Base-by-base conservation (phyloP, 2,329 filamentous ascomycete genomes). In the Rasamsonia emersonii region DNA sequence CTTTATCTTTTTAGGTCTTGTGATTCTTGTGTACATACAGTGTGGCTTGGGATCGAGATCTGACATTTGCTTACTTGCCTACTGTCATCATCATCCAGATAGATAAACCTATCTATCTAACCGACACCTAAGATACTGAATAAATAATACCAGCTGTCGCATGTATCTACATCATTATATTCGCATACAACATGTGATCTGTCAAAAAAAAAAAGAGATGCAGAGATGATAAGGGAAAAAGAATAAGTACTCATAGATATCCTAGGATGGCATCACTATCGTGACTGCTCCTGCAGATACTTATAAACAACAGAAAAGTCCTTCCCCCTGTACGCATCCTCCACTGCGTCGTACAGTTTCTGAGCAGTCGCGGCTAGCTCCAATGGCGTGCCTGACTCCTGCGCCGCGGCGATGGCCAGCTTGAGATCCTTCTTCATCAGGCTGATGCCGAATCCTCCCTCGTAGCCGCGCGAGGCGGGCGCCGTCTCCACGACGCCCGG, bases 291-390 rank as follows among this genome's bases (percentile, higher is more conserved):
- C 41, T 51, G 47, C 24, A 86, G 49, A 62, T 79, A 84, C 46
- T 79, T 70, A 56, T 88, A 91, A 6, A 91, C 76, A 5, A 89
- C 81, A 0, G 81, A 86, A 56, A 91, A 91, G 53, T 91, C 84
- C 37, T 79, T 73, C 1, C 81, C 80, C 41, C 73, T 72, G 33
- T 83, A 73, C 29, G 68, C 64, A 43, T 70, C 59, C 51, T 79
- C 77, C 0, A 79, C 77, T 17, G 65, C 63, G 41, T 77, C 75
- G 47, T 91, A 91, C 5, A 89, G 73, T 28, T 72, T 65, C 21
- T 64, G 68, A 2, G 81, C 82, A 44, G 65, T 67, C 7, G 70
- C 66, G 0, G 73, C 82, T 24, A 89, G 61, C 44, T 73, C 75
- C 33, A 88, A 66, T 40, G 64, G 70, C 2, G 80, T 81, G 2